phyloP scores from a whole-genome alignment of 2,329 filamentous ascomycete species.

The Neopestalotiopsis rosae region DNA sequence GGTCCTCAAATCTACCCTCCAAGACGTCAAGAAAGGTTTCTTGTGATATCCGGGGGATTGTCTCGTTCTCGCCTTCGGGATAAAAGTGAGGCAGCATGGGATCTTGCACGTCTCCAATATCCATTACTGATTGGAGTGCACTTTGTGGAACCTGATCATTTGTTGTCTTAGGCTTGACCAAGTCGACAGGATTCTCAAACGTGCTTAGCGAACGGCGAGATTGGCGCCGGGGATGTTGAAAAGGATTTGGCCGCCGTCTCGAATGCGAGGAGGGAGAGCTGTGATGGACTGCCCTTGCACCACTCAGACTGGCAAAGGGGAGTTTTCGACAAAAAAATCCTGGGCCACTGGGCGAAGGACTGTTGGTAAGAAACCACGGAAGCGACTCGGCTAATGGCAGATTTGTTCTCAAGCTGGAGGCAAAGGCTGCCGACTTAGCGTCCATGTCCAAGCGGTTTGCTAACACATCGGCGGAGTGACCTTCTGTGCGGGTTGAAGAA shows the following conservation, averaged over 20 bases:
- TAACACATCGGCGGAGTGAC: conserved; percentile 71
- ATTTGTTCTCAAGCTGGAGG: conserved; percentile 63
- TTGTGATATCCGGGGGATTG: conserved; percentile 84
- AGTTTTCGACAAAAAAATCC: conserved; percentile 68
- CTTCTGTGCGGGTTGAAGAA: conserved; percentile 76
- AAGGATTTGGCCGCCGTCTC: conserved; percentile 74
- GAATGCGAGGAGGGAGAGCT: conserved; percentile 74
- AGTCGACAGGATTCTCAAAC: conserved; percentile 90
- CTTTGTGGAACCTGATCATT: conserved; percentile 59
- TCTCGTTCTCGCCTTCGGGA: conserved; percentile 83
- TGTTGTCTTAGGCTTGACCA: conserved; percentile 77
- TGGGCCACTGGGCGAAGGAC: conserved; percentile 58
- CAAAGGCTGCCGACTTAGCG: conserved; percentile 73
- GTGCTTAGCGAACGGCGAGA: conserved; percentile 94
- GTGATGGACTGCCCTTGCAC: conserved; percentile 61
- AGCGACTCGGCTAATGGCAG: conserved; percentile 76
- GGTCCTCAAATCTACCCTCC: no score
- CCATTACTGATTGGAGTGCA: conserved; percentile 76
- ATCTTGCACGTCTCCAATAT: conserved; percentile 77
- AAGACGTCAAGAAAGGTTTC: conserved; percentile 24
- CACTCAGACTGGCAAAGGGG: conserved; percentile 65
- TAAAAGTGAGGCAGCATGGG: conserved; percentile 80
- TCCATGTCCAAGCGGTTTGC: conserved; percentile 66
- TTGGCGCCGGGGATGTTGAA: conserved; percentile 81
- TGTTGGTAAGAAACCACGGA: conserved; percentile 75